phyloP scores from a whole-genome alignment of 2,329 filamentous ascomycete genomes.

The Aspergillus flavus region DNA sequence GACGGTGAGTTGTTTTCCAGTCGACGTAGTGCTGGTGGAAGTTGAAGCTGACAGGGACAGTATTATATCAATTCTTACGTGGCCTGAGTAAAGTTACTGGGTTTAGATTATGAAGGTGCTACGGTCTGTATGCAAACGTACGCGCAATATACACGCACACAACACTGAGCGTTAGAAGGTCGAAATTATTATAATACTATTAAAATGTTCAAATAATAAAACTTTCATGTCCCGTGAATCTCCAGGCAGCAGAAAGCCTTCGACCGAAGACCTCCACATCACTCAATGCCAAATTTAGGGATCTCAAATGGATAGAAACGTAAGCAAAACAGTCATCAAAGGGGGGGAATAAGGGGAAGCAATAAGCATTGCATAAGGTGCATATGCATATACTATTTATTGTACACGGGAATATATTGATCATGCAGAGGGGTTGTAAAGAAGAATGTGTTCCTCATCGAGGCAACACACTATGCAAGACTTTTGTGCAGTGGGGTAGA shows the following conservation, averaged over 20 bases:
- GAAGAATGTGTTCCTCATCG: constrained; percentile 7
- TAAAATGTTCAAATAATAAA: neutral
- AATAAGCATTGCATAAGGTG: constrained; percentile 1
- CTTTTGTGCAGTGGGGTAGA: constrained; percentile 10
- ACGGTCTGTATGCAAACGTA: constrained; percentile 9
- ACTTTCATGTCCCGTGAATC: neutral
- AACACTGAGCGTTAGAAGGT: neutral
- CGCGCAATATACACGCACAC: neutral
- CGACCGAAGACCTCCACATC: neutral
- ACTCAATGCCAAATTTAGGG: neutral
- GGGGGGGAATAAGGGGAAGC: constrained; percentile 2
- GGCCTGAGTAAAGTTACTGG: constrained; percentile 22
- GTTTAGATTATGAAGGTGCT: neutral
- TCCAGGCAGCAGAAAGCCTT: constrained; percentile 1
- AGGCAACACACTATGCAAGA: constrained; percentile 15
- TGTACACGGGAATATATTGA: constrained; percentile 10
- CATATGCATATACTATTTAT: constrained; percentile 14
- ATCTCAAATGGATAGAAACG: constrained; percentile 10
- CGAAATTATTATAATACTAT: constrained; percentile 20
- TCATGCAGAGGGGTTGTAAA: constrained; percentile 11
- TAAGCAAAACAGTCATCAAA: constrained; percentile 9
- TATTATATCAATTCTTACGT: constrained; percentile 51
- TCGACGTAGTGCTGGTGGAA: neutral
- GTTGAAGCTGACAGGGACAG: constrained; percentile 23
- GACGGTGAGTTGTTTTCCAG: constrained; percentile 39